A percentile compares a stretch with the other conserved stretches of the same genome.
Conservation (phyloP, 768 basidiomycete genomes). For the Tylopilus vinaceipallidus region DNA sequence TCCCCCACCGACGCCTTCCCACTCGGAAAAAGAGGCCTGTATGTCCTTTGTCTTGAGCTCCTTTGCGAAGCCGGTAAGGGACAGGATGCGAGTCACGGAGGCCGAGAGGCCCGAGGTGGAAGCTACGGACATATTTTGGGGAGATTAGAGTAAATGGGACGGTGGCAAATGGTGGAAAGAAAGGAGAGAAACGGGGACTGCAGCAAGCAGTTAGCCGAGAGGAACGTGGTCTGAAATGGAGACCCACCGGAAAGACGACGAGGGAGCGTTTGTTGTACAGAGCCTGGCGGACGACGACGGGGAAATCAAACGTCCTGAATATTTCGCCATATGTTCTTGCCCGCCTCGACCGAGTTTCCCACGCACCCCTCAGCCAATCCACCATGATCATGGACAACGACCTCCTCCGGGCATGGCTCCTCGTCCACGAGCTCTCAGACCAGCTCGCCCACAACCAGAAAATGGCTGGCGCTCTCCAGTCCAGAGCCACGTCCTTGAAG, state of each 20-base stretch:
- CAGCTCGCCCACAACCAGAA: constrained; percentile 83
- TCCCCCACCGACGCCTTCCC: constrained; percentile 82
- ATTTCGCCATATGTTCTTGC: background rate
- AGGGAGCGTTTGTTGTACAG: constrained; percentile 33
- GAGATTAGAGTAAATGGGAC: constrained; percentile 6
- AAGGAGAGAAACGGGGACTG: constrained; percentile 3
- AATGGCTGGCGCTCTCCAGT: constrained; percentile 63
- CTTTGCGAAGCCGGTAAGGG: constrained; percentile 87
- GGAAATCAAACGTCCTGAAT: background rate
- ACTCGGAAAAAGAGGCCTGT: constrained; percentile 85
- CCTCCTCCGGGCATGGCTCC: constrained; percentile 71
- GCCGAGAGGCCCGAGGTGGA: constrained; percentile 84
- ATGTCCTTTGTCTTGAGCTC: constrained; percentile 98
- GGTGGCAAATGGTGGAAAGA: constrained; percentile 2
- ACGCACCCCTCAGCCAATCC: constrained; percentile 15
- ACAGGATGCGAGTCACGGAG: constrained; percentile 93
- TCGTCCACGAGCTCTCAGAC: constrained; percentile 79
- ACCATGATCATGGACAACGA: constrained; percentile 61
- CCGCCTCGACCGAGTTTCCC: constrained; percentile 14
- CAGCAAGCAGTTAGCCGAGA: constrained; percentile 25
- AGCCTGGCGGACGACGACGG: constrained; percentile 29
- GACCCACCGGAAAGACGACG: constrained; percentile 9
- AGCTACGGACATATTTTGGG: constrained; percentile 51
- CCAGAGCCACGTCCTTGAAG: constrained; percentile 72
- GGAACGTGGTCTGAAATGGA: constrained; percentile 22